Percentiles rank a stretch among this genome's conserved stretches.
phyloP scores from a whole-genome alignment of 768 basidiomycete species.

The Fibroporia radiculosa region DNA sequence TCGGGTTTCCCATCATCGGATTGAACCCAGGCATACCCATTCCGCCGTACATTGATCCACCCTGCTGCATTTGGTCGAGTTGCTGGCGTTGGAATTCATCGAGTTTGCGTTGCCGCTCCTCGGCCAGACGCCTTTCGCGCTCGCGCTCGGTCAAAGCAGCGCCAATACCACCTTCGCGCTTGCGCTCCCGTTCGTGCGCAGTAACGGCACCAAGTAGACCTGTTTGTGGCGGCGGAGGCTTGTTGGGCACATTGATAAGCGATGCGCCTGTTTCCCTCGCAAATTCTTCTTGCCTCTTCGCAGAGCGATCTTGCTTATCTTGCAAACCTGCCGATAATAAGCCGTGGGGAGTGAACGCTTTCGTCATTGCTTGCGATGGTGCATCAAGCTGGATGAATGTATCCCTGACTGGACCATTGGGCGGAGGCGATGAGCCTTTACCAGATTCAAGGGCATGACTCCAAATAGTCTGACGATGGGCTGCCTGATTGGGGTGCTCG shows the following conservation, averaged over 20 bases:
- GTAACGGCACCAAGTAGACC: conserved; percentile 95
- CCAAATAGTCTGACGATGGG: conserved; percentile 71
- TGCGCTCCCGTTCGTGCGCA: conserved; percentile 88
- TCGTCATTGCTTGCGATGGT: conserved; percentile 69
- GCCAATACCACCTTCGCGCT: conserved; percentile 92
- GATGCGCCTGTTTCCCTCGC: conserved; percentile 89
- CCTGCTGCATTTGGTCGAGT: conserved; percentile 82
- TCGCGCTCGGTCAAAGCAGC: conserved; percentile 93
- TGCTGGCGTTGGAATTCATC: conserved; percentile 88
- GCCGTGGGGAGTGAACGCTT: conserved; percentile 92
- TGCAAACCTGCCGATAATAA: conserved; percentile 91
- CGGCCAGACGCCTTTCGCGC: conserved; percentile 84
- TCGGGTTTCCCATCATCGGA: conserved; percentile 71
- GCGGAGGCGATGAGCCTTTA: conserved; percentile 12
- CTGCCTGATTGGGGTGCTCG: neutral
- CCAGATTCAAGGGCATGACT: conserved; percentile 72
- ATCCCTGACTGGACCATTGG: conserved; percentile 22
- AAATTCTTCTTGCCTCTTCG: conserved; percentile 89
- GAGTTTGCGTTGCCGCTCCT: conserved; percentile 87
- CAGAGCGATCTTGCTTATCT: conserved; percentile 92
- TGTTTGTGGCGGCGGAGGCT: conserved; percentile 91
- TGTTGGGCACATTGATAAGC: conserved; percentile 91
- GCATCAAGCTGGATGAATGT: conserved; percentile 75
- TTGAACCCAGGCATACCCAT: conserved; percentile 41
- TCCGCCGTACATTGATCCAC: conserved; percentile 62